phyloP scores from a whole-genome alignment of 352 stramenopile genomes.

The Phytopythium litorale region DNA sequence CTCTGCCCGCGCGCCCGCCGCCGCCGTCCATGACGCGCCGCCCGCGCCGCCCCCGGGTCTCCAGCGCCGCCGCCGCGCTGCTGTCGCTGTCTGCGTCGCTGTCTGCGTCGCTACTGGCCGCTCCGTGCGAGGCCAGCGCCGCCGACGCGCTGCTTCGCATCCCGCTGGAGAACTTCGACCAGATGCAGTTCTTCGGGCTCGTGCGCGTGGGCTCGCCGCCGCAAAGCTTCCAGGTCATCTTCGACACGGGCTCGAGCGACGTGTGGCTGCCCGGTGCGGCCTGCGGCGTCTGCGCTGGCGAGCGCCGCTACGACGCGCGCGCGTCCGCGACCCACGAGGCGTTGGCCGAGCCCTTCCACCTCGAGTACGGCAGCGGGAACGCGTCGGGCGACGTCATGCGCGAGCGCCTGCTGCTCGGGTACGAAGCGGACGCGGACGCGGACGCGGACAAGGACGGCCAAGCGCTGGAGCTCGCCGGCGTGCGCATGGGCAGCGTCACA shows the following conservation, averaged over 20 bases:
- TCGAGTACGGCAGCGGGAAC: constrained; percentile 70
- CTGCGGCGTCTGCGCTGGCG: constrained; percentile 42
- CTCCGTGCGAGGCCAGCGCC: not conserved
- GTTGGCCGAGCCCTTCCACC: constrained; percentile 30
- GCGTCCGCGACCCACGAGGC: constrained; percentile 32
- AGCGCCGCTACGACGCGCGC: constrained; percentile 29
- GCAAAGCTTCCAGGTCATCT: constrained; percentile 69
- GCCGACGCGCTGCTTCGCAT: constrained; percentile 35
- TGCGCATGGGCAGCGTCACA: constrained; percentile 48
- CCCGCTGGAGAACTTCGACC: constrained; percentile 67
- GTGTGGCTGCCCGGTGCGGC: constrained; percentile 46
- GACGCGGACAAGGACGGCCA: not conserved
- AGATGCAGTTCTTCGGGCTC: constrained; percentile 72
- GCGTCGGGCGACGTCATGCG: constrained; percentile 39
- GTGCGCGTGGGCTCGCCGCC: constrained; percentile 57
- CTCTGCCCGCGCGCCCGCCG: not conserved
- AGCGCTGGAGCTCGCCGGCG: constrained; percentile 22
- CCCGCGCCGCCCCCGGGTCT: too few relatives aligned
- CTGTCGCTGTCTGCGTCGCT: too few relatives aligned
- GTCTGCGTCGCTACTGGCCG: not conserved
- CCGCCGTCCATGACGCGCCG: not conserved
- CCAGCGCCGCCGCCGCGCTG: not conserved
- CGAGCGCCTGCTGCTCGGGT: constrained; percentile 42
- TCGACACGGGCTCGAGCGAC: constrained; percentile 74
- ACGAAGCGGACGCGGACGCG: too few relatives aligned